A percentile compares a stretch with the other conserved stretches of the same genome.
Conservation (phyloP, 441 rosid genomes). For the Brassica balearica region DNA sequence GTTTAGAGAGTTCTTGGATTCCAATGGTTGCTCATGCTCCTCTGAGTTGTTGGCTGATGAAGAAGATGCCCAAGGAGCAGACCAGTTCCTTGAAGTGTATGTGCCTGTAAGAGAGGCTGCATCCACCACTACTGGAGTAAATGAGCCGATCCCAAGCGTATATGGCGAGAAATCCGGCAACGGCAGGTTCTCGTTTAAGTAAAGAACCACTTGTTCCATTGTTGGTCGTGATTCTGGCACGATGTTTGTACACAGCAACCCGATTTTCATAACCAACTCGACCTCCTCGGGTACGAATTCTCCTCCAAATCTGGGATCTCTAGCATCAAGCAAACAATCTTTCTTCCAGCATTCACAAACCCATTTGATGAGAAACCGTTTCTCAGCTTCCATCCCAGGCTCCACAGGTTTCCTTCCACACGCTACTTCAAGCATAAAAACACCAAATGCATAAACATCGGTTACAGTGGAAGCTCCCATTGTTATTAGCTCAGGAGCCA, state of each 20-base stretch:
- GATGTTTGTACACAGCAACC: conserved; percentile 55
- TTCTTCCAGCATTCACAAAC: conserved; percentile 57
- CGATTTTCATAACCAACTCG: conserved; percentile 63
- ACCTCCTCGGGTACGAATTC: conserved; percentile 50
- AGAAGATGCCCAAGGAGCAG: conserved; percentile 21
- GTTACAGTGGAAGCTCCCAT: conserved; percentile 56
- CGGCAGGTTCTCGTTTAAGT: conserved; percentile 44
- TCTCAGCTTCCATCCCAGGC: conserved; percentile 26
- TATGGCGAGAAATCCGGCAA: conserved; percentile 50
- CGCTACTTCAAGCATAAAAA: conserved; percentile 70
- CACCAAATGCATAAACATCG: conserved; percentile 71
- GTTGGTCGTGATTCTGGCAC: conserved; percentile 53
- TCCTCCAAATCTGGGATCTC: conserved; percentile 58
- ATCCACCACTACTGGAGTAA: conserved; percentile 39
- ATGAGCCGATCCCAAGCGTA: conserved; percentile 40
- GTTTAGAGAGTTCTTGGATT: conserved; percentile 20
- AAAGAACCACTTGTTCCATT: conserved; percentile 61
- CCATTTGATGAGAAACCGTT: conserved; percentile 56
- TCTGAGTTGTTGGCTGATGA: conserved; percentile 26
- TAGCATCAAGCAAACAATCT: conserved; percentile 48
- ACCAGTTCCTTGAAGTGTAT: conserved; percentile 18
- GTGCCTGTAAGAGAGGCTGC: conserved; percentile 32
- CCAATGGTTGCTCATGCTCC: conserved; percentile 15
- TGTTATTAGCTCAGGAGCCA: conserved; percentile 62
- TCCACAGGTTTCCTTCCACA: conserved; percentile 70